Evolutionary conservation across 2,329 filamentous ascomycete species (phyloP).

Genomic region (Phialophora macrospora): DNA sequence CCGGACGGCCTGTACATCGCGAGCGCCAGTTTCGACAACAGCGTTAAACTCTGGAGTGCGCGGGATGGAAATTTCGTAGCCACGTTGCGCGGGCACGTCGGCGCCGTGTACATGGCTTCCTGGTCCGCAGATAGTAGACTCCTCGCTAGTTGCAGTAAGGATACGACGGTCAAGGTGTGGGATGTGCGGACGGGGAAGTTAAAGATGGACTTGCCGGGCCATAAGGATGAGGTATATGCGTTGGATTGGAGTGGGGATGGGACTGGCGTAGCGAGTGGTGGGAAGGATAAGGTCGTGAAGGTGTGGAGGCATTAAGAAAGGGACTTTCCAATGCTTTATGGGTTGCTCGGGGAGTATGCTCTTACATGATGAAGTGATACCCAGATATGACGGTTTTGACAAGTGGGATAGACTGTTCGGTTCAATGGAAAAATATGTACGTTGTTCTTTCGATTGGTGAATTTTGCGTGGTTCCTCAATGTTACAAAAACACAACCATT

Average conservation of each 20-base stretch:
- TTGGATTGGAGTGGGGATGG: constrained; percentile 96
- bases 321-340: constrained; percentile 3
- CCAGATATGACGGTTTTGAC: not conserved
- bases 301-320: constrained; percentile 64
- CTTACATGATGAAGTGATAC: constrained; percentile 6
- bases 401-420: not conserved
- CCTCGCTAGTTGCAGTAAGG: constrained; percentile 84
- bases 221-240: constrained; percentile 90
- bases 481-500: constrained; percentile 30
- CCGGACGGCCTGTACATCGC: constrained; percentile 88
- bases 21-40: constrained; percentile 89
- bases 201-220: constrained; percentile 80
- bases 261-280: constrained; percentile 84
- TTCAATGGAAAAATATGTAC: constrained; percentile 24
- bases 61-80: constrained; percentile 81
- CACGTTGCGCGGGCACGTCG: constrained; percentile 86
- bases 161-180: constrained; percentile 95
- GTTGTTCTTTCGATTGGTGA: constrained; percentile 19
- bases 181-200: constrained; percentile 85
- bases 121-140: constrained; percentile 93
- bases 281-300: constrained; percentile 80
- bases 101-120: constrained; percentile 86
- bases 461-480: constrained; percentile 29
- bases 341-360: not conserved
- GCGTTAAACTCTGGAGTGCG: constrained; percentile 89